Conservation (phyloP, 2,329 filamentous ascomycete species). For the Phoma sp. region DNA sequence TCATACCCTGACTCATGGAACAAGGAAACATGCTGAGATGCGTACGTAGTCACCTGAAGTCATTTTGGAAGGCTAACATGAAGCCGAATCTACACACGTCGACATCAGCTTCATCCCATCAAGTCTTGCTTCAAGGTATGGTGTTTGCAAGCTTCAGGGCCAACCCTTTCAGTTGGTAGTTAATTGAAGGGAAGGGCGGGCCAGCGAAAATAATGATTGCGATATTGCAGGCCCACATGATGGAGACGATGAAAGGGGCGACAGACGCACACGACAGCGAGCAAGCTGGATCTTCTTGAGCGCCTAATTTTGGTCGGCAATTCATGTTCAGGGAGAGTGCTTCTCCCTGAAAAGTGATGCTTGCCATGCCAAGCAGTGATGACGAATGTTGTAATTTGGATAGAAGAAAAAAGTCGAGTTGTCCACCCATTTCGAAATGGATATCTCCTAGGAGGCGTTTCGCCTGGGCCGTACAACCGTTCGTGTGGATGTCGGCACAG, state of each 20-base stretch:
- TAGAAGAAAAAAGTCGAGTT: too few species aligned
- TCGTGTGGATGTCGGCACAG: conserved; percentile 12
- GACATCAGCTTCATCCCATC: neutral
- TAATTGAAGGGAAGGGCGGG: neutral
- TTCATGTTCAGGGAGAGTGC: neutral
- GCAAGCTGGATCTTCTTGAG: neutral
- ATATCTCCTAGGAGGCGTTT: conserved; percentile 9
- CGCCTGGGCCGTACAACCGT: conserved; percentile 24
- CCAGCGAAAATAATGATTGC: neutral
- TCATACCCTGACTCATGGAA: conserved; percentile 7
- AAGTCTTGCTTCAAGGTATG: neutral
- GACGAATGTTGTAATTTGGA: too few species aligned
- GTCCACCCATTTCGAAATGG: neutral
- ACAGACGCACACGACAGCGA: neutral
- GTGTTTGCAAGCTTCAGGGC: neutral
- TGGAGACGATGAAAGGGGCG: neutral
- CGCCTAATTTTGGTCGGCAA: neutral
- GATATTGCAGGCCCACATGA: neutral
- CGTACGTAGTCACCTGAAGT: neutral
- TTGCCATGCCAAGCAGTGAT: conserved; percentile 8
- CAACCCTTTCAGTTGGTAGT: neutral
- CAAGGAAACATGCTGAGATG: neutral
- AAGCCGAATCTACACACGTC: neutral
- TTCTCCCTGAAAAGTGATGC: neutral
- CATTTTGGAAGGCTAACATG: neutral